Evolutionary conservation across 177 flowering plant genomes (phyloP), one percentile per base, ranked within the genome.

Genomic region (Vitis hybrid): DNA sequence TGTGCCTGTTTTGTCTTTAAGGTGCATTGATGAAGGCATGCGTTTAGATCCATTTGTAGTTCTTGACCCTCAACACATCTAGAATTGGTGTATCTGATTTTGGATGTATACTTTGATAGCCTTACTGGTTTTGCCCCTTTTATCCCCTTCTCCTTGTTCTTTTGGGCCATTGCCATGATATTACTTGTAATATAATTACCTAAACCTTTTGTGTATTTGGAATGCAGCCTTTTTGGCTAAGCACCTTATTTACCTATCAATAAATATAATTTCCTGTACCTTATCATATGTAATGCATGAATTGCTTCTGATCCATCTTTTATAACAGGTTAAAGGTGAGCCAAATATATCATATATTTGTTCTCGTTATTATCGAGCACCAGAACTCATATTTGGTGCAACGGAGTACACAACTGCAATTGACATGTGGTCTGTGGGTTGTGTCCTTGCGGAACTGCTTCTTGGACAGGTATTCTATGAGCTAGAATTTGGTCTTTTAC

Each of bases 361-460:
- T 62, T 89, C 93, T 19, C 84, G 93, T 32, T 90, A 89, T 70
- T 90, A 90, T 78, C 87, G 93, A 63, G 95, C 95, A 21, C 93
- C 95, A 55, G 95, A 88, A 65, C 90, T 88, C 64, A 88, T 89
- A 65, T 89, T 89, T 73, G 94, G 94, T 51, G 94, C 94, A 55
- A 90, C 93, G 55, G 93, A 89, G 65, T 91, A 91, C 78, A 89
- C 96, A 11, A 86, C 87, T 62, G 90, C 96, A 30, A 91, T 91
- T 74, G 96, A 91, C 79, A 80, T 91, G 7, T 91, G 96, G 96
- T 89, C 91, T 65, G 91, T 73, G 12, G 96, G 93, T n/a, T 91
- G 93, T 80, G 96, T 89, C 64, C 87, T 91, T 62, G 96, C 90
- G 65, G 96, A 91, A 69, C 79, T 91, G 71, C 91, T 91, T 54